Percentiles rank a stretch among this genome's conserved stretches.
Evolutionary conservation across 108 stramenopile genomes (phyloP).

Genomic region (Craspedostauros australis): DNA sequence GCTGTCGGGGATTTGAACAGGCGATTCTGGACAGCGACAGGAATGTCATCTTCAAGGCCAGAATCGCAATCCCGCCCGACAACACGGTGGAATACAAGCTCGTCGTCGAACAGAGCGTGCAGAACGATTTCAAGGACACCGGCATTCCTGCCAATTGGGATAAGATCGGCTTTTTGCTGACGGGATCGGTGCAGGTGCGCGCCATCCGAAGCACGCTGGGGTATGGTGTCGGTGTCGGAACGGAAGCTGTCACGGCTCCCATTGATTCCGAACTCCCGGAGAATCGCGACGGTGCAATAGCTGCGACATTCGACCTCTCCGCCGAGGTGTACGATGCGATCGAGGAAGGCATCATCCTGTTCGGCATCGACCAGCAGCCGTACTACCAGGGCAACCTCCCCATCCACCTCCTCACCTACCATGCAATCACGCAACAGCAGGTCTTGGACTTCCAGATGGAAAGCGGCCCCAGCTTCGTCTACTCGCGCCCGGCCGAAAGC

Average conservation of each 20-base stretch:
- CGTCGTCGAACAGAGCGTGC: slow-evolving; percentile 11
- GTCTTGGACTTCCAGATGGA: neutral
- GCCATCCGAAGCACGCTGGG: neutral
- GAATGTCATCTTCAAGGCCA: slow-evolving; percentile 1
- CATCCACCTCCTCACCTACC: neutral
- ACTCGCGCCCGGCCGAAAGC: neutral
- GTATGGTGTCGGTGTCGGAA: too few relatives aligned
- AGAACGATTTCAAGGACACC: neutral
- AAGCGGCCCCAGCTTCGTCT: neutral
- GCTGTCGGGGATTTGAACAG: slow-evolving; percentile 27
- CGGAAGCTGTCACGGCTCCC: too few relatives aligned
- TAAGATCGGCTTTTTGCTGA: slow-evolving; percentile 9
- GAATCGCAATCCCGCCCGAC: slow-evolving; percentile 13
- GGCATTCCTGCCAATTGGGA: slow-evolving; percentile 11
- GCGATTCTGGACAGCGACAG: neutral
- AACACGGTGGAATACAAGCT: slow-evolving; percentile 8
- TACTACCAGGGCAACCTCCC: slow-evolving; percentile 21
- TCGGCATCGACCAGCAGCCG: slow-evolving; percentile 27
- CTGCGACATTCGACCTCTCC: slow-evolving; percentile 15
- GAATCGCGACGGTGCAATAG: slow-evolving; percentile 3
- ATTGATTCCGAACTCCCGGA: too few relatives aligned
- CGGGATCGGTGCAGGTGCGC: slow-evolving; percentile 8
- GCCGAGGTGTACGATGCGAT: slow-evolving; percentile 9
- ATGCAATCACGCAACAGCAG: neutral
- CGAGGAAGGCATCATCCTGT: slow-evolving; percentile 11